Evolutionary conservation across 441 rosid genomes (phyloP), one percentile per base, ranked within the genome.

Genomic region (Populus tomentosa): DNA sequence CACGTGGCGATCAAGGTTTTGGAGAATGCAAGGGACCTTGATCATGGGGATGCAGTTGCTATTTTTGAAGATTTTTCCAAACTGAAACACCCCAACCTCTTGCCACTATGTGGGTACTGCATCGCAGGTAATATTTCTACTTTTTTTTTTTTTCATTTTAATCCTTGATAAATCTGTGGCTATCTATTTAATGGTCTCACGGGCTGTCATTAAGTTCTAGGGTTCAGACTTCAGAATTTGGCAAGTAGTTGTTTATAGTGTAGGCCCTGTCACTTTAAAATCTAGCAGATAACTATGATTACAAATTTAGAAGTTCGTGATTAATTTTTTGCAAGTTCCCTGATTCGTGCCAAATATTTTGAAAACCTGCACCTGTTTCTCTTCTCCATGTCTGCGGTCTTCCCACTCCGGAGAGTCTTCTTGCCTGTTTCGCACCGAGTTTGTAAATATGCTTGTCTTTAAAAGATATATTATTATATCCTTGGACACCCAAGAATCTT

Each of bases 1-100:
- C 96, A 95, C 89, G 94, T 95, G 87, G 91, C 92, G 67, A 93
- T 95, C 85, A 92, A 92, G 79, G 98, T 95, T 32, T 80, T 93
- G 18, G 98, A 93, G 26, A 86, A 78, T 35, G 90, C 94, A 65
- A 87, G 89, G 74, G 92, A 82, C 67, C 82, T 90, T 65, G 85
- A 77, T 9, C 74, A 80, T 30, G 84, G 79, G 30, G 92, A 84
- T 32, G 94, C 91, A 16, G 88, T 86, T 18, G 75, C 83, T 0
- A 79, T 84, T 35, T 88, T 94, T 74, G 98, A 95, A 79, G 85
- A 81, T 5, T 75, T 92, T 0, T 86, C 96, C 11, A 85, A 87
- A 87, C 93, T 91, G 65, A 89, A 93, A 72, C 98, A 95, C 82
- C 98, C 92, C 2, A 95, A 91, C 74, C 89, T 95, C 46, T 75